Base-by-base conservation (phyloP, 2,329 filamentous ascomycete genomes). In the Diaporthe humulicola region DNA sequence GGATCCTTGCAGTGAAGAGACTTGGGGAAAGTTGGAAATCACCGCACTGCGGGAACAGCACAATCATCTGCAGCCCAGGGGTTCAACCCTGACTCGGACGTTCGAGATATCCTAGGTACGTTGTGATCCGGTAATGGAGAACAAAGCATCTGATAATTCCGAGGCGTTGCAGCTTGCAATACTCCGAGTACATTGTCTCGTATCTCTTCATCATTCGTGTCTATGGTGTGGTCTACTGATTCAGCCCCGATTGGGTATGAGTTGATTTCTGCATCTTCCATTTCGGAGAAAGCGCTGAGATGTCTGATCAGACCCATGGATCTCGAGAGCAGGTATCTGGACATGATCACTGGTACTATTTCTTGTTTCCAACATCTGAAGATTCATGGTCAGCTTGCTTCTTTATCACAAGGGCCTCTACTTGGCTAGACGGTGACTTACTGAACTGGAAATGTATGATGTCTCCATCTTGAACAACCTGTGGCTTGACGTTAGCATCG, bases 381-480 rank as follows among this genome's bases (percentile, higher is more conserved):
- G 22, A 25, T 8, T 15, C 3, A 57, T 14, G 14, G n/a, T 73
- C 57, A 73, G 71, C 5, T 38, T 19, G 2, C 12, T n/a, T 2
- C 14, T 19, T 15, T 25, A 1, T 3, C 15, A 36, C 28, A 25
- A 33, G 1, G 9, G 0, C 22, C 12, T 19, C 2, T 10, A 15
- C 19, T 1, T 28, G n/a, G 15, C 2, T 5, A 8, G 17, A 12
- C 10, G 9, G 4, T 67, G 71, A 83, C 84, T 77, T 81, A 85
- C 84, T 86, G 77, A 86, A 86, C 64, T 85, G 84, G 77, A 86
- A 86, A 78, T 86, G 84, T 64, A 86, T 81, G 25, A 86, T 86
- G 70, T 86, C 84, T 73, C 84, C 84, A 70, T 86, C 84, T 80
- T 85, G 83, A 19, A 85, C 84, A 71, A 84, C 80, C 81, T 83